Conservation (phyloP, 108 stramenopile genomes). For the Skeletonema potamos region DNA sequence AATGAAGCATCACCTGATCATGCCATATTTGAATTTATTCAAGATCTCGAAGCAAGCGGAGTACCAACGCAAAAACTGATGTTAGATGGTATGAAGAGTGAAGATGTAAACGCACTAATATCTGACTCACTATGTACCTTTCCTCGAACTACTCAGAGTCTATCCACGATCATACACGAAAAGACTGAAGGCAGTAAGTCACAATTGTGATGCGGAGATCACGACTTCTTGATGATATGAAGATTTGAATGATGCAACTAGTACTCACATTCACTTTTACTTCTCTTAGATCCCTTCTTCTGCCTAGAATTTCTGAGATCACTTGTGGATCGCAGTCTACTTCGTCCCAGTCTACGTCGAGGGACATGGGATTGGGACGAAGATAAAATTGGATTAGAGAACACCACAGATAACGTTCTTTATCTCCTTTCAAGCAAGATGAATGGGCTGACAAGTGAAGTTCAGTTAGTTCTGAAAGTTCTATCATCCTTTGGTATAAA, state of each 20-base stretch:
- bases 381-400: slow-evolving; percentile 11
- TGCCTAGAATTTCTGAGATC: slow-evolving; percentile 22
- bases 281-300: slow-evolving; percentile 25
- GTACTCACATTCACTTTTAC: not conserved
- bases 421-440: slow-evolving; percentile 43
- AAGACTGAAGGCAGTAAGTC: slow-evolving; percentile 35
- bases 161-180: slow-evolving; percentile 16
- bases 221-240: too few relatives aligned
- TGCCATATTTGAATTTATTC: slow-evolving; percentile 19
- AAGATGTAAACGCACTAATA: slow-evolving; percentile 28
- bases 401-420: slow-evolving; percentile 45
- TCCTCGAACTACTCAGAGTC: slow-evolving; percentile 18
- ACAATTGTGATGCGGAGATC: too few relatives aligned
- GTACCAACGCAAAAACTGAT: slow-evolving; percentile 2
- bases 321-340: slow-evolving; percentile 16
- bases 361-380: slow-evolving; percentile 34
- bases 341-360: slow-evolving; percentile 13
- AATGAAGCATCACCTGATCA: slow-evolving; percentile 37
- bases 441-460: slow-evolving; percentile 11
- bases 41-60: slow-evolving; percentile 1
- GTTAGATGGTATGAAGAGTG: slow-evolving; percentile 22
- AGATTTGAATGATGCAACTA: not conserved
- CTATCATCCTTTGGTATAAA: slow-evolving; percentile 44
- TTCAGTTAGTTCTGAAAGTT: slow-evolving; percentile 26
- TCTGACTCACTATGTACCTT: slow-evolving; percentile 32